Evolutionary conservation across 176 grass and related monocot species (phyloP).

Genomic region (Ananas comosus): DNA sequence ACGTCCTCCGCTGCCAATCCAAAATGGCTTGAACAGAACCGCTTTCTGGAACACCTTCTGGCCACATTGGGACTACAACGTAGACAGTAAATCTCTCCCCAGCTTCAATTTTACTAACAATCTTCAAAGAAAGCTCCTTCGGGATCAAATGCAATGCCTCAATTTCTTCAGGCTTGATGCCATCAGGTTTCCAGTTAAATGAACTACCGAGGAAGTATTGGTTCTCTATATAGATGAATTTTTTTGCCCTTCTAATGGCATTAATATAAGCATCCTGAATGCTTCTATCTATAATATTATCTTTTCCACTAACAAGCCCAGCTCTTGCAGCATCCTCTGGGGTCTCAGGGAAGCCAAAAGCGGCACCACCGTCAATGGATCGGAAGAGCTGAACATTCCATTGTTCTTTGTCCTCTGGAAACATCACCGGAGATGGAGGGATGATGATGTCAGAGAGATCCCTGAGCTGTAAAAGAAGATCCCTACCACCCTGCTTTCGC

Average conservation of each 20-base stretch:
- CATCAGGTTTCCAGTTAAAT: conserved; percentile 68
- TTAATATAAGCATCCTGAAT: conserved; percentile 93
- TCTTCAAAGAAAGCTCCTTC: conserved; percentile 66
- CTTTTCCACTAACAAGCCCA: conserved; percentile 72
- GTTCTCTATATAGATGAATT: conserved; percentile 92
- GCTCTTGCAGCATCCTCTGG: conserved; percentile 55
- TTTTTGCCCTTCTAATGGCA: conserved; percentile 62
- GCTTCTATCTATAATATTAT: conserved; percentile 84
- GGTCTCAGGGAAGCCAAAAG: conserved; percentile 61
- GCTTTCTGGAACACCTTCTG: conserved; percentile 66
- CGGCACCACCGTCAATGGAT: conserved; percentile 62
- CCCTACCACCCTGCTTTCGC: conserved; percentile 57
- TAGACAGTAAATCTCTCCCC: conserved; percentile 66
- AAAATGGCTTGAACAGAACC: conserved; percentile 65
- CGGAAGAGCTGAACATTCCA: conserved; percentile 90
- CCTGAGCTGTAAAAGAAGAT: conserved; percentile 46
- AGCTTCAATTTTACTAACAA: conserved; percentile 91
- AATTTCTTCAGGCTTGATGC: conserved; percentile 51
- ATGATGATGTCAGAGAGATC: conserved; percentile 49
- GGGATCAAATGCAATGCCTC: conserved; percentile 72
- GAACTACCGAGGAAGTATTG: conserved; percentile 95
- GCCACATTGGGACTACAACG: conserved; percentile 93
- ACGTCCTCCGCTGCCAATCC: conserved; percentile 90
- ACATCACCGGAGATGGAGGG: conserved; percentile 60
- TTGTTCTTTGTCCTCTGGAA: conserved; percentile 47